Percentiles rank a stretch among this genome's conserved stretches.
phyloP scores from a whole-genome alignment of 306 rosid species.

The Rosa chinensis region DNA sequence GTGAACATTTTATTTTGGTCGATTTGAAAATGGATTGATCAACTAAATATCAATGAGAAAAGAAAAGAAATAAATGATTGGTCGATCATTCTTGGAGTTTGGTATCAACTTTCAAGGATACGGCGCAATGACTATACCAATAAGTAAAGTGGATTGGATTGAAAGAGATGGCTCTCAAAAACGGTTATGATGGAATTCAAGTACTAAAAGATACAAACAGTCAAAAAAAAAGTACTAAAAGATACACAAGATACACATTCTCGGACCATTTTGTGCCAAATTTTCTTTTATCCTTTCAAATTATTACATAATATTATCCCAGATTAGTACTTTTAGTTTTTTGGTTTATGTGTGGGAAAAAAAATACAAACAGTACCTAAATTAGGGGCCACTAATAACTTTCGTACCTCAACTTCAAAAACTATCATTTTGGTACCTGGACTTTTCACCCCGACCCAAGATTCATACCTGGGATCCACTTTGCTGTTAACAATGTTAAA shows the following conservation, averaged over 20 bases:
- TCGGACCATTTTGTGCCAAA: neutral
- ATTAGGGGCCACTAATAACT: too few species aligned
- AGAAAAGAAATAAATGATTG: neutral
- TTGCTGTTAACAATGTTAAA: too few species aligned
- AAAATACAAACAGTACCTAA: too few species aligned
- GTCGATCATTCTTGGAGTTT: neutral
- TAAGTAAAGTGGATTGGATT: neutral
- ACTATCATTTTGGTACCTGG: too few species aligned
- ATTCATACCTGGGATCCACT: too few species aligned
- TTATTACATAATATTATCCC: neutral
- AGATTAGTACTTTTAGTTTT: too few species aligned
- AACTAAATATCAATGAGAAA: neutral
- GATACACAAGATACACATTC: neutral
- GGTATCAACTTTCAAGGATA: conserved; percentile 8
- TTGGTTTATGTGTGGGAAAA: neutral
- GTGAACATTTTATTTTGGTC: too few species aligned
- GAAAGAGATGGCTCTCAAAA: conserved; percentile 16
- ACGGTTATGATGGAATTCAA: neutral
- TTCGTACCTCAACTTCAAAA: too few species aligned
- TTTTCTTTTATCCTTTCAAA: too few species aligned
- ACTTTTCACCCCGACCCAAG: too few species aligned
- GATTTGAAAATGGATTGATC: neutral
- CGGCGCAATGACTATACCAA: neutral
- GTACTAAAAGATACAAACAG: neutral
- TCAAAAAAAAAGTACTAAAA: too few species aligned